phyloP scores from a whole-genome alignment of 1,139 yeast genomes.

The Debaryomyces sp. region DNA sequence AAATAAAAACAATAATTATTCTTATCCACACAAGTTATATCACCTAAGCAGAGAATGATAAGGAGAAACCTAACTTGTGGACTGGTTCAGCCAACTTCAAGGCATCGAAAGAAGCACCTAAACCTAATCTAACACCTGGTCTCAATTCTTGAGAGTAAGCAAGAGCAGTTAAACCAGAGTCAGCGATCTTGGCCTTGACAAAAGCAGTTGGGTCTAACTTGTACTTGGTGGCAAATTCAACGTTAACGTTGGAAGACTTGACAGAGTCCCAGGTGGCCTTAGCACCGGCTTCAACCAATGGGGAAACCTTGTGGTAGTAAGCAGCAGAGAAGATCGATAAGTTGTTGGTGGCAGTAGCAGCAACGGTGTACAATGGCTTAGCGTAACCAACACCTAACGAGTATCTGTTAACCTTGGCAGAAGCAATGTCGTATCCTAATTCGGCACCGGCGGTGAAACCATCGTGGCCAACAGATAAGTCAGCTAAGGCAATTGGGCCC shows the following conservation, averaged over 20 bases:
- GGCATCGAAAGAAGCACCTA: conserved; percentile 97
- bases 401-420: conserved; percentile 92
- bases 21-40: neutral
- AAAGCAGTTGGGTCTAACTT: conserved; percentile 82
- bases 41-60: conserved; percentile 82
- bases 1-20: neutral
- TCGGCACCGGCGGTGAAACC: conserved; percentile 98
- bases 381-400: conserved; percentile 94
- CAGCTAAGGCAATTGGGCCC: conserved; percentile 96
- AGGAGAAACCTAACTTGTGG: conserved; percentile 95
- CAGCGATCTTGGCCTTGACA: conserved; percentile 96
- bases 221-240: conserved; percentile 97
- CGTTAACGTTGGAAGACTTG: conserved; percentile 66
- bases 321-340: conserved; percentile 92
- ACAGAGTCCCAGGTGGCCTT: conserved; percentile 94
- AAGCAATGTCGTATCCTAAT: conserved; percentile 92
- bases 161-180: conserved; percentile 92
- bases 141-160: conserved; percentile 94
- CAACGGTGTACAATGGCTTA: conserved; percentile 84
- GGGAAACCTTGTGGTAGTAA: conserved; percentile 94
- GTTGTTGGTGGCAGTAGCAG: conserved; percentile 88
- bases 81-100: conserved; percentile 95
- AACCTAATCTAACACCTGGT: conserved; percentile 97
- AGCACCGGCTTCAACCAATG: conserved; percentile 95
- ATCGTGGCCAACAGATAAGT: conserved; percentile 91